Base-by-base conservation (phyloP, 2,329 filamentous ascomycete species). In the Westerdykella ornata region DNA sequence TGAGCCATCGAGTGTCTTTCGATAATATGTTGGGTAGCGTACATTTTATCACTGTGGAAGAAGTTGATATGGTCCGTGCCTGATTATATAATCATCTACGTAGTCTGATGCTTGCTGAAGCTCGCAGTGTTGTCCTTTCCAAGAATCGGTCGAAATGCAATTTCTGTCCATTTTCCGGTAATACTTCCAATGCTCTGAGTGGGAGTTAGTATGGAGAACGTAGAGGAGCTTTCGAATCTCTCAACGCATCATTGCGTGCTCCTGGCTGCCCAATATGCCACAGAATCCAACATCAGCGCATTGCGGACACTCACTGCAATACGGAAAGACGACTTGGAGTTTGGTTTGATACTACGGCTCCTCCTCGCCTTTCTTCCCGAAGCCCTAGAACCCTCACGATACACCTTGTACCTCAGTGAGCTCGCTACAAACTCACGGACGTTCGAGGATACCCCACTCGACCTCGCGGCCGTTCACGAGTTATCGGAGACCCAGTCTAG, bases 361-460 rank as follows among this genome's bases (percentile, higher is more conserved):
- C 68, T 94, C 16, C 74, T 94, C 35, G 86, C 82, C 15, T 86
- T 83, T 58, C 73, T 94, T 1, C 87, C 88, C 18, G 85, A 90
- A 63, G 82, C 76, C 33, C 59, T 80, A 4, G 76, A 76, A 4
- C 80, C 86, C 4, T 66, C 66, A n/a, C 61, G 71, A 35, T 89
- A 89, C 58, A 69, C 78, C 14, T 68, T 69, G 12, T 76, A 86
- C 38, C 57, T 88, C 14, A 65, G 75, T 52, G 73, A 79, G 39
- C 67, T 88, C 45, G 72, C 70, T 31, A 67, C 68, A 4, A 70
- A 69, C 38, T 63, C 73, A 15, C 68, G 76, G 31, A 62, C 68
- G 17, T 54, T 68, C 32, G 68, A 74, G 22, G 52, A 57, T 22
- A 57, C 59, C 7, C 38, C 59, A 11, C 58, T 85, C 35, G 80